phyloP scores from a whole-genome alignment of 345 rosid species.

The Hypericum perforatum region DNA sequence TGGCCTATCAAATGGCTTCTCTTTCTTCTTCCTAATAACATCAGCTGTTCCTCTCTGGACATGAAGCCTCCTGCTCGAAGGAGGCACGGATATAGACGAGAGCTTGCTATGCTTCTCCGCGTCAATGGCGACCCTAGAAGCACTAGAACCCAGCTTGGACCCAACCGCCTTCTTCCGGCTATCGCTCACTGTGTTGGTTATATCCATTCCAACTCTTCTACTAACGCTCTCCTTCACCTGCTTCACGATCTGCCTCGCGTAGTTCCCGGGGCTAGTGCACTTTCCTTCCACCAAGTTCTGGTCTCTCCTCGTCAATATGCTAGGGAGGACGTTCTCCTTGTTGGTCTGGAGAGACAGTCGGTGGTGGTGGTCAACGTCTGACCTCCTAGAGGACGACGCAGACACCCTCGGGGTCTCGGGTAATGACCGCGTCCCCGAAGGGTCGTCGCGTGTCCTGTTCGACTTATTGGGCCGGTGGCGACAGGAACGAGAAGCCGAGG shows the following conservation, averaged over 20 bases:
- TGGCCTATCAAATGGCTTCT: conserved; percentile 50
- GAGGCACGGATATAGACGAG: conserved; percentile 23
- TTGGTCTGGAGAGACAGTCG: conserved; percentile 2
- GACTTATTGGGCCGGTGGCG: neutral
- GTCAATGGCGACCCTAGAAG: conserved; percentile 28
- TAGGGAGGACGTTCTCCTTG: neutral
- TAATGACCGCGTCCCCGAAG: neutral
- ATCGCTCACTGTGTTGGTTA: conserved; percentile 52
- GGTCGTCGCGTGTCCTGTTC: neutral
- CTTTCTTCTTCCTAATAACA: conserved; percentile 42
- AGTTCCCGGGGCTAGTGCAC: conserved; percentile 43
- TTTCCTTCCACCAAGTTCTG: neutral
- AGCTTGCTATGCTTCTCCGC: conserved; percentile 24
- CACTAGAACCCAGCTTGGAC: conserved; percentile 25
- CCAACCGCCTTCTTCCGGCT: conserved; percentile 28
- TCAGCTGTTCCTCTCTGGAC: conserved; percentile 38
- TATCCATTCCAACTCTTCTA: conserved; percentile 62
- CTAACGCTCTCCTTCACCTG: conserved; percentile 63
- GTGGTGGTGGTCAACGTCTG: conserved; percentile 5
- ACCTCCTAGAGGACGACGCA: neutral
- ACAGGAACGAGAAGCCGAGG: neutral
- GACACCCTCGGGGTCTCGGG: conserved; percentile 1
- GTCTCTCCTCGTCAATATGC: neutral
- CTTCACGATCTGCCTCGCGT: conserved; percentile 66
- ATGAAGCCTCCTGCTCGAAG: conserved; percentile 5